phyloP scores from a whole-genome alignment of 768 basidiomycete species.

The Sporobolomyces phaffii region DNA sequence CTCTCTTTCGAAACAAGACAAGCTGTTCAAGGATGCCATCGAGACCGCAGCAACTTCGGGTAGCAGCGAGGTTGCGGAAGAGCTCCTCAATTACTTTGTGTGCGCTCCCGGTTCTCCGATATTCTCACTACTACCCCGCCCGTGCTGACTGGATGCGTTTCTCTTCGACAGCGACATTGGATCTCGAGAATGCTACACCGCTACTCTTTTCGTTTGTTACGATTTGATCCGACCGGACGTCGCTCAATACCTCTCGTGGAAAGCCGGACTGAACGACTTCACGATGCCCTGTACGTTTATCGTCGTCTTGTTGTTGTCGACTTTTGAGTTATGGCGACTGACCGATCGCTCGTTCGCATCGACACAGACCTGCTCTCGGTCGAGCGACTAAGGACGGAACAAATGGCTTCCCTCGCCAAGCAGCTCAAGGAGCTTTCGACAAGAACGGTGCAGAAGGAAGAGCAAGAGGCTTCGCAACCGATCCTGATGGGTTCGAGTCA shows the following conservation, averaged over 20 bases:
- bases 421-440: conserved; percentile 79
- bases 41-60: conserved; percentile 78
- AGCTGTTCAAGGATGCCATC: conserved; percentile 95
- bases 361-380: conserved; percentile 20
- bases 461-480: conserved; percentile 77
- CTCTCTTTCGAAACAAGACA: conserved; percentile 87
- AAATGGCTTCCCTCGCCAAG: conserved; percentile 76
- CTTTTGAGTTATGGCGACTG: conserved; percentile 32
- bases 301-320: conserved; percentile 51
- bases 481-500: conserved; percentile 43
- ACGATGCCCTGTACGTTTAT: conserved; percentile 93
- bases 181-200: conserved; percentile 92
- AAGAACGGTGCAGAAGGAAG: conserved; percentile 81
- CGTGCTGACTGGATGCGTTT: background rate
- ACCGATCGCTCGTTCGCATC: background rate
- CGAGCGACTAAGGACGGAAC: conserved; percentile 29
- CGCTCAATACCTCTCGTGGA: conserved; percentile 93
- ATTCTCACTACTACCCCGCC: background rate
- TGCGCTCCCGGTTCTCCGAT: too few species aligned
- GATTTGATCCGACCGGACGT: conserved; percentile 88
- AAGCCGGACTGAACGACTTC: conserved; percentile 91
- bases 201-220: conserved; percentile 82
- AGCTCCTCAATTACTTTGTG: conserved; percentile 90
- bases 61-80: conserved; percentile 86
- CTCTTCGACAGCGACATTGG: conserved; percentile 62